These are phyloP conservation scores for Desmodesmus armatus DNA, from an alignment of 139 green algal genomes.

Conservation along the genomic window DNA sequence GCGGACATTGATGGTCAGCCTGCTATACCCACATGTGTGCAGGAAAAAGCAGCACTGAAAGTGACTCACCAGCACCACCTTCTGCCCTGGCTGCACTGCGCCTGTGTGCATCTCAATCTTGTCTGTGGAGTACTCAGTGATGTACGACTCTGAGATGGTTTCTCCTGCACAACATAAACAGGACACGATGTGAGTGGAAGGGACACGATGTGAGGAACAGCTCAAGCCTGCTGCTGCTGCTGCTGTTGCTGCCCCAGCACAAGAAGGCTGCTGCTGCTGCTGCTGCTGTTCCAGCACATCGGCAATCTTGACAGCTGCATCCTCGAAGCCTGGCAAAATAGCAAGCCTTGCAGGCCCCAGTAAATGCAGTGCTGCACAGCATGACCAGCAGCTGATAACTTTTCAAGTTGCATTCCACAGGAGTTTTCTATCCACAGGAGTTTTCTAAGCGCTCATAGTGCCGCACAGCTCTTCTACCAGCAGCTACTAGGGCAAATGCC, in stretches of 20 bases:
- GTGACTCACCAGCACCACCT: slow-evolving; percentile 89
- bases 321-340: no score
- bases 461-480: no score
- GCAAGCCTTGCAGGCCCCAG: no score
- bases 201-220: background rate
- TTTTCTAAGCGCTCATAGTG: no score
- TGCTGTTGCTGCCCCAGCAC: background rate
- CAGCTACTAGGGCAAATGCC: no score
- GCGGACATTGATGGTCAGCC: no score
- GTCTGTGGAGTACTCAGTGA: slow-evolving; percentile 95
- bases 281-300: background rate
- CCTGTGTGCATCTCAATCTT: slow-evolving; percentile 97
- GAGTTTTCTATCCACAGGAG: no score
- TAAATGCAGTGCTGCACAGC: no score
- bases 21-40: no score
- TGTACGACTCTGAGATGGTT: slow-evolving; percentile 85
- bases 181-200: background rate
- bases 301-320: background rate
- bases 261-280: background rate
- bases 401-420: no score
- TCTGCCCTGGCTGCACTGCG: slow-evolving; percentile 84
- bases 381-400: no score
- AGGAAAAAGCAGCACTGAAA: no score
- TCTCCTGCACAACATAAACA: slow-evolving; percentile 70
- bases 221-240: background rate